Conservation (phyloP, 2,329 filamentous ascomycete species). For the Emmonsia crescens region DNA sequence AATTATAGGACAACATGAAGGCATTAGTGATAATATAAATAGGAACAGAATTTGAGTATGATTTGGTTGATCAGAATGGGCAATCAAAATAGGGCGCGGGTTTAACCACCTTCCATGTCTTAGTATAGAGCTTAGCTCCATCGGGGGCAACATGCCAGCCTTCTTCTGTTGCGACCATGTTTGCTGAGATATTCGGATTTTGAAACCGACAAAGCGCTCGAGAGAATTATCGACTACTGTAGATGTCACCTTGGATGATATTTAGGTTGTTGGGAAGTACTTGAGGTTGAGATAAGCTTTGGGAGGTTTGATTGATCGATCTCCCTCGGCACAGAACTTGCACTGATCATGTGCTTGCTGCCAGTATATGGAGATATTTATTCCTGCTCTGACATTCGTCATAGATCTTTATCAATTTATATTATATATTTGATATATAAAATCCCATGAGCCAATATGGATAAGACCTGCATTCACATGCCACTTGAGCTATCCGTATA, state of each 20-base stretch:
- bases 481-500: no score
- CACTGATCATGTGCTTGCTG: background rate
- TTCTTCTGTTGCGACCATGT: slow-evolving; percentile 39
- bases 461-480: no score
- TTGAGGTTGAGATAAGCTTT: background rate
- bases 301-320: background rate
- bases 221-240: background rate
- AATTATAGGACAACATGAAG: background rate
- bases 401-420: no score
- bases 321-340: background rate
- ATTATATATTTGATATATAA: no score
- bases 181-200: background rate
- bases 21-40: background rate
- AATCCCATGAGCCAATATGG: no score
- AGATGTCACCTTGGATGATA: background rate
- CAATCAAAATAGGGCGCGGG: background rate
- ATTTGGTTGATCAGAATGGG: background rate
- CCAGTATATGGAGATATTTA: no score
- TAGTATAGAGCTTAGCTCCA: slow-evolving; percentile 47
- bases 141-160: slow-evolving; percentile 42
- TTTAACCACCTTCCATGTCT: slow-evolving; percentile 48
- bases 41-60: slow-evolving; percentile 4
- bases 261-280: background rate
- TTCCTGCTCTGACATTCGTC: no score
- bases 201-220: no score